phyloP scores from a whole-genome alignment of 495 filamentous ascomycete species.

The Lineolata rhizophorae region DNA sequence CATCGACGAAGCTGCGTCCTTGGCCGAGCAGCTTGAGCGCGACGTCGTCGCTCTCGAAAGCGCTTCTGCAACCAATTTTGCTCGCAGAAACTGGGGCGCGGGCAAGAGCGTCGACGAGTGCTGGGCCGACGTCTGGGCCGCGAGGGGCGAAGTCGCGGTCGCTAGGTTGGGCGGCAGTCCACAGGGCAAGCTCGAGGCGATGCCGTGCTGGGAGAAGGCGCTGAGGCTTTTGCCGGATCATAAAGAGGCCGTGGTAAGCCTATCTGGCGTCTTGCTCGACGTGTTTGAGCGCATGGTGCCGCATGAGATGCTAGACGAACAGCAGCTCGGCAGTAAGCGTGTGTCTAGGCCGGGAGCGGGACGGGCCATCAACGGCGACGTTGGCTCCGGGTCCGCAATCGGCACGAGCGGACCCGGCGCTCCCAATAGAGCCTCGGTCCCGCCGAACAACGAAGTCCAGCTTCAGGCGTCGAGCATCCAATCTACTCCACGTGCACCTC shows the following conservation, averaged over 20 bases:
- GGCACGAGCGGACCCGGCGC: no score
- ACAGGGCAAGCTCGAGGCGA: no score
- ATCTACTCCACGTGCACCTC: no score
- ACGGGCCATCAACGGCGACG: no score
- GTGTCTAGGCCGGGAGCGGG: no score
- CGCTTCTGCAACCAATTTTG: conserved; percentile 24
- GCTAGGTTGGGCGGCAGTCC: no score
- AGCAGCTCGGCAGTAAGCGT: no score
- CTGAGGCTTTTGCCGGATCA: conserved; percentile 54
- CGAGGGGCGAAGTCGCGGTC: conserved; percentile 12
- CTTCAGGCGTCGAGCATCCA: no score
- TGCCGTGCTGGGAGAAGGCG: conserved; percentile 57
- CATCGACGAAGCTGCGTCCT: conserved; percentile 55
- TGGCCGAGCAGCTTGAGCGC: conserved; percentile 31
- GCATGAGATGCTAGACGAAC: conserved; percentile 21
- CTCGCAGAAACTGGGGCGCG: conserved; percentile 47
- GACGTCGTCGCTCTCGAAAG: conserved; percentile 31
- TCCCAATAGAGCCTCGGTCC: no score
- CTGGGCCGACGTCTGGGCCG: conserved; percentile 57
- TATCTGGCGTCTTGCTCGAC: conserved; percentile 70
- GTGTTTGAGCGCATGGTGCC: conserved; percentile 47
- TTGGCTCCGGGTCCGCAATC: no score
- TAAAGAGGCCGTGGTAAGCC: conserved; percentile 53
- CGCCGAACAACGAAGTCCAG: no score
- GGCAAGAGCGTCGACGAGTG: conserved; percentile 57